Base-by-base conservation (phyloP, 78 protist species). In the Isochrysis galbana region DNA sequence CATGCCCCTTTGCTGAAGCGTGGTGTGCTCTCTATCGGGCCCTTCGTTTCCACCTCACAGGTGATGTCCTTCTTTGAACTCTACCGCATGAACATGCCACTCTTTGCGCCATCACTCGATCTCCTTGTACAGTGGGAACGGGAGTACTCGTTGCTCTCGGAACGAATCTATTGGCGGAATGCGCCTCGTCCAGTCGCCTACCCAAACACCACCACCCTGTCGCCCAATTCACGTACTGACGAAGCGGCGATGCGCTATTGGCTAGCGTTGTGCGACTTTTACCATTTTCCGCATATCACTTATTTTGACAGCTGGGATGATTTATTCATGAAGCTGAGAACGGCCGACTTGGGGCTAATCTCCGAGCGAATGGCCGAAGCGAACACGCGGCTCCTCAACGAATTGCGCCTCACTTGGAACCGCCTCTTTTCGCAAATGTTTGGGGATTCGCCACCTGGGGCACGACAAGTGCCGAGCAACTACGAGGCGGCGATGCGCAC, bases 31-130 rank as follows among this genome's bases (percentile, higher is more conserved):
- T n/a, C n/a, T n/a, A n/a, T n/a, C n/a, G n/a, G n/a, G n/a, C n/a
- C n/a, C n/a, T n/a, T n/a, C n/a, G n/a, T n/a, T n/a, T n/a, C n/a
- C n/a, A n/a, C n/a, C n/a, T n/a, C n/a, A n/a, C n/a, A n/a, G n/a
- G n/a, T 46, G 44, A 82, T 82, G 89, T 10, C 89, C 19, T 46
- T 82, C 89, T 82, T 82, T 23, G 89, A 82, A 39, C 36, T 45
- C 44, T 82, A 82, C 41, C 89, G 89, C 67, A 82, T 82, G 51
- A 21, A 3, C n/a, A 19, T 77, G 32, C 86, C 86, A 2, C 0
- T 77, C 10, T 77, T 77, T 23, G 46, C 22, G 29, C 89, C 89
- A 25, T 82, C 89, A 41, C 89, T 82, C 69, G 42, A 29, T 23
- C 89, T 82, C 29, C 89, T 82, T 25, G 89, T 45, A 14, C 11